Evolutionary conservation across 192 early-diverging fungal genomes (phyloP).

Genomic region (Neocallimastix lanati): DNA sequence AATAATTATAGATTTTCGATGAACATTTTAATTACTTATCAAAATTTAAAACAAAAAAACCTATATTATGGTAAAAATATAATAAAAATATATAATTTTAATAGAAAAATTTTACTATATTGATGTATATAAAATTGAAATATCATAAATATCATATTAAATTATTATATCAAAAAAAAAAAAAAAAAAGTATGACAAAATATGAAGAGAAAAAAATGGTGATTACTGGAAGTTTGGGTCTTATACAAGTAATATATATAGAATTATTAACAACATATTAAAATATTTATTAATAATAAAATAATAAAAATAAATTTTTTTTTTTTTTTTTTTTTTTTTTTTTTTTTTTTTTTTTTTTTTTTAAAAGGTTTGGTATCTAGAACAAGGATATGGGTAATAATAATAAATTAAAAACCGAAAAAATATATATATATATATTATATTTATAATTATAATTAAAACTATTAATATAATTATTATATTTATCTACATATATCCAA

Average conservation of each 20-base stretch:
- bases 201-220: constrained; percentile 5
- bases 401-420: constrained; percentile 7
- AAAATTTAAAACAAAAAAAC: constrained; percentile 7
- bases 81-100: background rate
- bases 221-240: background rate
- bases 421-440: too few species aligned
- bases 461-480: too few species aligned
- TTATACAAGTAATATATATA: background rate
- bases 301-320: too few species aligned
- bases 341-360: too few species aligned
- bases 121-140: too few species aligned
- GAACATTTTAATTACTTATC: constrained; percentile 15
- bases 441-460: too few species aligned
- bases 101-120: too few species aligned
- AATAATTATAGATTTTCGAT: constrained; percentile 22
- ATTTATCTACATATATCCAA: too few species aligned
- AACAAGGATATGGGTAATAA: constrained; percentile 4
- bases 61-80: constrained; percentile 8
- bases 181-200: background rate
- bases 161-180: background rate
- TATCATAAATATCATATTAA: too few species aligned
- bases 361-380: constrained; percentile 1
- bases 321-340: too few species aligned
- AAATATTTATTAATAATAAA: too few species aligned
- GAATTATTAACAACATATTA: too few species aligned